A percentile compares a stretch with the other conserved stretches of the same genome.
These are phyloP conservation scores for Artemisia annua DNA, from an alignment of 129 eudicot species.

Conservation along the genomic window DNA sequence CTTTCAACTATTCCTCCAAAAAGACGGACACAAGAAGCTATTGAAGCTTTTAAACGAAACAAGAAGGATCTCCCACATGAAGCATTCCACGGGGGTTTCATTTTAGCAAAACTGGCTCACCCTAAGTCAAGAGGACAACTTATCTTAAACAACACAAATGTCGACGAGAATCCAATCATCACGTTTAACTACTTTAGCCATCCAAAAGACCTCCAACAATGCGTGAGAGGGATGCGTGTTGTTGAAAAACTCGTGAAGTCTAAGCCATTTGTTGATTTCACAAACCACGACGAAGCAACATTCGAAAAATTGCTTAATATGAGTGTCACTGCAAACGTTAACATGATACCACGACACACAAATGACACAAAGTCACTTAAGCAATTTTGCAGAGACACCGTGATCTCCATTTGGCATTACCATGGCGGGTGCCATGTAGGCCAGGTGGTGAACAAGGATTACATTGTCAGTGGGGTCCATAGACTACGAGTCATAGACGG, in stretches of 20 bases:
- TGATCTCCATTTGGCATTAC: conserved; percentile 96
- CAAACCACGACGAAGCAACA: conserved; percentile 33
- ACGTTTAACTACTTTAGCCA: conserved; percentile 92
- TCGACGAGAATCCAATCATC: conserved; percentile 69
- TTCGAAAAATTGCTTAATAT: conserved; percentile 57
- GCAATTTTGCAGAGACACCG: conserved; percentile 91
- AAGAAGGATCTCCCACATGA: conserved; percentile 66
- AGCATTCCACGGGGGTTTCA: conserved; percentile 83
- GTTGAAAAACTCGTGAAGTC: conserved; percentile 66
- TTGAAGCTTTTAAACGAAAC: conserved; percentile 49
- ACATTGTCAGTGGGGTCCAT: conserved; percentile 68
- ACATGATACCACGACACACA: conserved; percentile 72
- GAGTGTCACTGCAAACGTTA: conserved; percentile 76
- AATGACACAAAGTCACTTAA: conserved; percentile 64
- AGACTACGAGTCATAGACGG: conserved; percentile 88
- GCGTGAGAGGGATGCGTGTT: conserved; percentile 66
- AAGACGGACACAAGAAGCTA: conserved; percentile 63
- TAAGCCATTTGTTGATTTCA: conserved; percentile 46
- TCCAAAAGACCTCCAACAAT: conserved; percentile 55
- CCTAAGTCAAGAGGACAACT: conserved; percentile 78
- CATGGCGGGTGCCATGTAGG: conserved; percentile 97
- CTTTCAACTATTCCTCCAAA: conserved; percentile 83
- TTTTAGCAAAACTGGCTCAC: conserved; percentile 65
- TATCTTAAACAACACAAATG: conserved; percentile 59
- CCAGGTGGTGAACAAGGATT: conserved; percentile 63